These are phyloP conservation scores for Rhodomyrtus tomentosa DNA, from an alignment of 345 rosid genomes.

Conservation along the genomic window DNA sequence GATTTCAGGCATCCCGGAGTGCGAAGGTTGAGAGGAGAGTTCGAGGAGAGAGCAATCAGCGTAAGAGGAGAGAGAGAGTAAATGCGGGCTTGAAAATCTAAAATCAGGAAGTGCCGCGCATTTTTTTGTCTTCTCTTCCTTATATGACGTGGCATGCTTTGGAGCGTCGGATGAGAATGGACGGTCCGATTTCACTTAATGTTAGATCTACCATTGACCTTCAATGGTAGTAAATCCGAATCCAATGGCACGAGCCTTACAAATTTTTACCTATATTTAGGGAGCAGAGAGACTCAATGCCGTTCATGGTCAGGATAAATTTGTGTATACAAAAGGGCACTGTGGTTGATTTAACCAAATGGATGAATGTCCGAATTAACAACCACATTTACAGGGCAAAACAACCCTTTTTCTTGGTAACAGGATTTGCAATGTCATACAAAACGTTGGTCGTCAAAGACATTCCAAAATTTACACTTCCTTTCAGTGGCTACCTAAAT, in stretches of 20 bases:
- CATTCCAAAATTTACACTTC: constrained; percentile 3
- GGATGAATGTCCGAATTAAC: background rate
- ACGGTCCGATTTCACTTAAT: no score
- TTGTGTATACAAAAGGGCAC: background rate
- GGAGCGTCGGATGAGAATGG: no score
- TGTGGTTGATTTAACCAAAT: background rate
- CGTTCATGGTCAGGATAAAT: background rate
- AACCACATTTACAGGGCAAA: background rate
- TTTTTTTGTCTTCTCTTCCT: no score
- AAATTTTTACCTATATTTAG: background rate
- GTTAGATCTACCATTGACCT: no score
- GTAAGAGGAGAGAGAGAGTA: no score
- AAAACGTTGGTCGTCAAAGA: background rate
- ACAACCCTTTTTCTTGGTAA: background rate
- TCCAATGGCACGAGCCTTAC: background rate
- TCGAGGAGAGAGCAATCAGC: rapidly evolving
- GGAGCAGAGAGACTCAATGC: background rate
- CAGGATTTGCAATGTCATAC: background rate
- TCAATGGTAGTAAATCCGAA: no score
- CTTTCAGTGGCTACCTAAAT: background rate
- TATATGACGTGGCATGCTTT: no score
- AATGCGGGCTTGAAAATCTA: no score
- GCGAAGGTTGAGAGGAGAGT: no score
- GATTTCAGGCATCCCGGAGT: no score
- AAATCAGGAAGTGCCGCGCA: no score